These are phyloP conservation scores for Plasmopara muralis DNA, from an alignment of 352 stramenopile genomes.

Conservation along the genomic window DNA sequence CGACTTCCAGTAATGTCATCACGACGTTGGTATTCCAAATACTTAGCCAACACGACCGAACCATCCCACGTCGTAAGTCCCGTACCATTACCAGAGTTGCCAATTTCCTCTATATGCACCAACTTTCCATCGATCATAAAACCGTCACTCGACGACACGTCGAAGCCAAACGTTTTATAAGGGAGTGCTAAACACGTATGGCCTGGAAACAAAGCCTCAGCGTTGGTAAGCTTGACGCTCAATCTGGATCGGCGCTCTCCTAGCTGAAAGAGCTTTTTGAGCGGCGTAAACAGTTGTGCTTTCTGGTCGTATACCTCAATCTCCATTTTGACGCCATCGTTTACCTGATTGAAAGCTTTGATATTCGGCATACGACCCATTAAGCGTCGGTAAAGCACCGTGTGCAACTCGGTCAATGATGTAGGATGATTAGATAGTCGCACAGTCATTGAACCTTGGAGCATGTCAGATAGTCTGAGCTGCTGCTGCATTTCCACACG, in stretches of 20 bases:
- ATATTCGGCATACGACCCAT: constrained; percentile 7
- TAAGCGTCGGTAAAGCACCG: constrained; percentile 20
- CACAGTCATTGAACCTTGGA: constrained; percentile 24
- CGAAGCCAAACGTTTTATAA: constrained; percentile 46
- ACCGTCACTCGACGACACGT: constrained; percentile 22
- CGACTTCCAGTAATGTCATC: constrained; percentile 27
- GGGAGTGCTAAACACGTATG: constrained; percentile 41
- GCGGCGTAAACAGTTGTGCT: constrained; percentile 25
- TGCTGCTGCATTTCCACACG: constrained; percentile 37
- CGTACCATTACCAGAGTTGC: constrained; percentile 80
- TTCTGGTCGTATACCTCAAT: constrained; percentile 40
- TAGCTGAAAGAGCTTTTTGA: constrained; percentile 27
- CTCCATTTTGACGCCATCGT: constrained; percentile 14
- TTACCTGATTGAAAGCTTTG: not conserved
- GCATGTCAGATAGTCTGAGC: constrained; percentile 10
- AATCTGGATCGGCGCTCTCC: constrained; percentile 26
- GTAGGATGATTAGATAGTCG: constrained; percentile 13
- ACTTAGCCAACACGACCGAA: constrained; percentile 88
- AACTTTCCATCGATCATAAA: constrained; percentile 52
- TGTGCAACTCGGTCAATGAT: constrained; percentile 19
- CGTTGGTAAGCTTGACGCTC: constrained; percentile 30
- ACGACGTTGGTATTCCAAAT: constrained; percentile 59
- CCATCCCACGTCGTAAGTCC: constrained; percentile 89
- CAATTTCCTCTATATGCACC: constrained; percentile 55
- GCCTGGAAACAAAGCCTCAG: constrained; percentile 14